phyloP scores from a whole-genome alignment of 2,329 filamentous ascomycete species.

The Exophiala xenobiotica region DNA sequence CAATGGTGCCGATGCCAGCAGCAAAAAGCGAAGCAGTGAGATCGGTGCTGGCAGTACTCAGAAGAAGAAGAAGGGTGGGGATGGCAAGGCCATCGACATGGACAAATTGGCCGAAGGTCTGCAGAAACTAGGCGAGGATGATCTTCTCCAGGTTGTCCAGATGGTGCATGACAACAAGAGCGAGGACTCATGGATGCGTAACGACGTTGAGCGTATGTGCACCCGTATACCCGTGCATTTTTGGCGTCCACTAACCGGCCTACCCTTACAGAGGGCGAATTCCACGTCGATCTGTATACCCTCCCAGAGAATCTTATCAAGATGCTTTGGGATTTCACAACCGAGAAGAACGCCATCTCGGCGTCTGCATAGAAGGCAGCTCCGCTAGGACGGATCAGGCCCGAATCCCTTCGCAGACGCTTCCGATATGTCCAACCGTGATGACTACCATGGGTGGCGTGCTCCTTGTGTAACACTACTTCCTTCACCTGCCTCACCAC shows the following conservation, averaged over 20 bases:
- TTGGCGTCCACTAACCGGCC: conserved; percentile 27
- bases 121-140: conserved; percentile 86
- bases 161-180: conserved; percentile 98
- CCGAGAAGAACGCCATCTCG: conserved; percentile 38
- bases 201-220: conserved; percentile 85
- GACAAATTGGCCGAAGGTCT: conserved; percentile 94
- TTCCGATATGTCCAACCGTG: neutral
- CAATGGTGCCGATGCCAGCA: conserved; percentile 55
- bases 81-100: conserved; percentile 72
- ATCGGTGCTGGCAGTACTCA: conserved; percentile 58
- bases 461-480: neutral
- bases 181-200: conserved; percentile 92
- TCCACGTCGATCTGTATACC: conserved; percentile 98
- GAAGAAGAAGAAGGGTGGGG: conserved; percentile 68
- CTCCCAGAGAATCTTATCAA: conserved; percentile 85
- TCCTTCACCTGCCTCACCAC: neutral
- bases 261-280: conserved; percentile 73
- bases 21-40: conserved; percentile 55
- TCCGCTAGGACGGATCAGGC: no score
- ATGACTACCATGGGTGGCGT: neutral
- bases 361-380: conserved; percentile 22
- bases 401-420: neutral
- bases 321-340: conserved; percentile 88
- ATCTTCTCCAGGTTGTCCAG: conserved; percentile 90
- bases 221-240: conserved; percentile 5